phyloP scores from a whole-genome alignment of 2,329 filamentous ascomycete species.

The Sordariomycetes sp. region DNA sequence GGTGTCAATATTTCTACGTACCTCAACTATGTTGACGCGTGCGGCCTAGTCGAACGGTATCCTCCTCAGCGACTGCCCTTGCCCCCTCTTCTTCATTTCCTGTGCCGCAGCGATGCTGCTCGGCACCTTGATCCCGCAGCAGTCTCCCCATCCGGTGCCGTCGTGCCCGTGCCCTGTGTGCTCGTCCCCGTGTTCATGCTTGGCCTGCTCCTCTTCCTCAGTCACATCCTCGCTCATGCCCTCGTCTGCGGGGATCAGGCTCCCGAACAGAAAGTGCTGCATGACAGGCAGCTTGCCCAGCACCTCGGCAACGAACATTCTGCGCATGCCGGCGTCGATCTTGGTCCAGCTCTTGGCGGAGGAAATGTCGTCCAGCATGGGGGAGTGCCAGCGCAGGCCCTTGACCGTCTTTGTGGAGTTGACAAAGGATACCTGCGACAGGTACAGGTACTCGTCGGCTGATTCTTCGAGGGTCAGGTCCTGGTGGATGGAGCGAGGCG shows the following conservation, averaged over 20 bases:
- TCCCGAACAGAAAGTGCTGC: slow-evolving; percentile 96
- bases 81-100: slow-evolving; percentile 71
- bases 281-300: slow-evolving; percentile 91
- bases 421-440: slow-evolving; percentile 88
- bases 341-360: slow-evolving; percentile 84
- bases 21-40: too few relatives aligned
- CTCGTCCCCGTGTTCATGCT: slow-evolving; percentile 38
- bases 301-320: slow-evolving; percentile 94
- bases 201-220: slow-evolving; percentile 38
- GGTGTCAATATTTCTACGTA: too few relatives aligned
- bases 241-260: slow-evolving; percentile 67
- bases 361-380: slow-evolving; percentile 97
- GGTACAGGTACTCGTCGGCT: slow-evolving; percentile 73
- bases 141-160: slow-evolving; percentile 78
- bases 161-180: slow-evolving; percentile 49
- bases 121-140: slow-evolving; percentile 95
- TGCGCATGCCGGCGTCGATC: slow-evolving; percentile 88
- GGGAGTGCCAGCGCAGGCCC: slow-evolving; percentile 89
- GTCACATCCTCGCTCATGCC: slow-evolving; percentile 67
- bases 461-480: slow-evolving; percentile 81
- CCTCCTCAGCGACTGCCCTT: slow-evolving; percentile 52
- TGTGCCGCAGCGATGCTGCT: slow-evolving; percentile 86
- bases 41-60: slow-evolving; percentile 77
- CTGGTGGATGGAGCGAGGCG: slow-evolving; percentile 76
- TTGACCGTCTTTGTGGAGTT: slow-evolving; percentile 96